Evolutionary conservation across 495 filamentous ascomycete genomes (phyloP).

Genomic region (Beverwykella pulmonaria): DNA sequence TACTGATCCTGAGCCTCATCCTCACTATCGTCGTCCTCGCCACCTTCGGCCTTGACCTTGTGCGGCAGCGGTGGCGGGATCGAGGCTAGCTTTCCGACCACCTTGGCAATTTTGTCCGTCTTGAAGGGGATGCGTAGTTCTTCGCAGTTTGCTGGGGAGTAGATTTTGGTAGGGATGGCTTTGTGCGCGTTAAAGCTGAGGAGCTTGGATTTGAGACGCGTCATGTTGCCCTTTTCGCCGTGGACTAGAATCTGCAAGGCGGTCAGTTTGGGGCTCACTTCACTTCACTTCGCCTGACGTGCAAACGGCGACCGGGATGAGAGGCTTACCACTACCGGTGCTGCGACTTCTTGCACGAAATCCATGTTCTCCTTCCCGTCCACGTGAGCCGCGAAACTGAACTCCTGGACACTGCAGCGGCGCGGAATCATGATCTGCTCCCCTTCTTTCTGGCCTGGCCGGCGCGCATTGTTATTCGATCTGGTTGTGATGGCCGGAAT

Average conservation of each 20-base stretch:
- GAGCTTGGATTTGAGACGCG: conserved; percentile 89
- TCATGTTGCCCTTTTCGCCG: conserved; percentile 97
- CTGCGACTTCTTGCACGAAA: conserved; percentile 90
- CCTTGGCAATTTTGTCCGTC: conserved; percentile 93
- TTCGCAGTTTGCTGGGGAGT: conserved; percentile 89
- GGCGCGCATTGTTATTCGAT: conserved; percentile 54
- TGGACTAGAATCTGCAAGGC: conserved; percentile 81
- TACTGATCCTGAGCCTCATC: conserved; percentile 53
- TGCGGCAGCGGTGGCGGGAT: conserved; percentile 63
- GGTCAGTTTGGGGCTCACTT: background rate
- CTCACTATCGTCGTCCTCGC: conserved; percentile 28
- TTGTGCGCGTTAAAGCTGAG: conserved; percentile 86
- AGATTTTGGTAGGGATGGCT: conserved; percentile 80
- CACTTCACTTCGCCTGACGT: background rate
- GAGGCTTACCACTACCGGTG: conserved; percentile 82
- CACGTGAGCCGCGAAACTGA: conserved; percentile 93
- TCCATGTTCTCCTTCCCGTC: conserved; percentile 93
- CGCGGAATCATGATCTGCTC: conserved; percentile 89
- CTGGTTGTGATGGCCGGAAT: conserved; percentile 90
- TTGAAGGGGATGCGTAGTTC: conserved; percentile 94
- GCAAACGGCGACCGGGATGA: background rate
- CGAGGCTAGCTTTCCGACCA: conserved; percentile 89
- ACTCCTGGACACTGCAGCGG: conserved; percentile 87
- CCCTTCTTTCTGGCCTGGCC: conserved; percentile 54
- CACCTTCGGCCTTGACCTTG: conserved; percentile 2